Base-by-base conservation (phyloP, 179 eudicot genomes). In the Drosera spatulata region DNA sequence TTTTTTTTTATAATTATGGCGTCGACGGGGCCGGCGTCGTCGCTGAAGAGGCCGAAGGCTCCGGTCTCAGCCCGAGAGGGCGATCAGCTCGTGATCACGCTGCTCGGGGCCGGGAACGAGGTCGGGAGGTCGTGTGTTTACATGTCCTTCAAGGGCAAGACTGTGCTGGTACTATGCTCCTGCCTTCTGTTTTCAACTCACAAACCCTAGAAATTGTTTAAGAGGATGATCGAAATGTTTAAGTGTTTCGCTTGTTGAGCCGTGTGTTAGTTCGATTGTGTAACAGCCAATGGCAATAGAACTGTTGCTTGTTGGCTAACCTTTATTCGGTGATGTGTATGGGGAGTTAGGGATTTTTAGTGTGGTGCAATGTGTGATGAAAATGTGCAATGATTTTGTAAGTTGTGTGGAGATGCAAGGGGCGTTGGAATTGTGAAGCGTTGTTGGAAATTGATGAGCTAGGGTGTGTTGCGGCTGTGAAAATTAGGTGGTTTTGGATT, bases 71-170 rank as follows among this genome's bases (percentile, higher is more conserved):
- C 78, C 14, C 75, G 85, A 66, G 96, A 88, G 67, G 86, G 83
- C 39, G 96, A 91, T 71, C 81, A 79, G 75, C 84, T 91, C 62
- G 70, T 84, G 9, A 73, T 91, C 39, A 91, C 96, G 13, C 97
- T 91, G 7, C 69, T 91, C 59, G 97, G 97, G 8, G 97, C 97
- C 8, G 97, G 97, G 2, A 88, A 56, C 76, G 97, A 91, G 85
- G 97, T 91, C 44, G 97, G 97, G 41, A 81, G 97, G 42, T 91
- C 96, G 45, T 91, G 96, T 70, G 82, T 81, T 53, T 75, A 73
- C 71, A 91, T 91, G 97, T 65, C 96, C 42, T 91, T 63, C 75
- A 91, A 91, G 68, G 96, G 97, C 41, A 91, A 91, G 79, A 85
- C 78, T 13, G 71, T 91, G 7, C 7, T 90, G 97, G 97, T 87